Evolutionary conservation across 139 green algal species (phyloP).

Genomic region (Coelastrella sp.): DNA sequence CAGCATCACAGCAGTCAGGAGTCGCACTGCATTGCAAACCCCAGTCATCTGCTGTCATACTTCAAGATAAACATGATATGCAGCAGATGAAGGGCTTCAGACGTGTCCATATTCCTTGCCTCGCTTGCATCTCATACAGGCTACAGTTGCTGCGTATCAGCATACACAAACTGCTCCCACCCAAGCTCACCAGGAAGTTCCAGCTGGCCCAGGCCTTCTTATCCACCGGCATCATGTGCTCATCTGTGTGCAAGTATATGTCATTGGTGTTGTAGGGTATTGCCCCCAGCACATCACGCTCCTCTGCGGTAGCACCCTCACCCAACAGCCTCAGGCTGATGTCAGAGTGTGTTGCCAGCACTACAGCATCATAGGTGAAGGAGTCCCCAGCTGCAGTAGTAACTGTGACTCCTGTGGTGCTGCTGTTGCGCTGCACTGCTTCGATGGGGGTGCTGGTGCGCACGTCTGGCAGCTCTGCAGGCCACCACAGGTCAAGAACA

Average conservation of each 20-base stretch:
- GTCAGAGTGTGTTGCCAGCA: constrained; percentile 92
- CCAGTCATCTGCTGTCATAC: no score
- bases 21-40: no score
- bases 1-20: no score
- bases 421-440: constrained; percentile 49
- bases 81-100: no score
- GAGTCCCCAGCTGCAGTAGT: constrained; percentile 48
- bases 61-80: no score
- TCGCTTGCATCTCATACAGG: no score
- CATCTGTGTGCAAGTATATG: constrained; percentile 87
- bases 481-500: neutral
- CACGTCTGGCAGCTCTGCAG: constrained; percentile 82
- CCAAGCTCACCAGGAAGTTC: constrained; percentile 84
- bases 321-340: constrained; percentile 80
- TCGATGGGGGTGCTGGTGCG: constrained; percentile 64
- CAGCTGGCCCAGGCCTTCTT: constrained; percentile 86
- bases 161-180: no score
- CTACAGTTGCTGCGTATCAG: no score
- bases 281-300: constrained; percentile 77
- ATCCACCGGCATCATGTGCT: neutral
- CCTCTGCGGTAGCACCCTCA: constrained; percentile 50
- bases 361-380: constrained; percentile 80
- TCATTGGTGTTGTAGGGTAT: constrained; percentile 91
- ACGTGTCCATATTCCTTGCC: no score
- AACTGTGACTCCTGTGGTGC: constrained; percentile 34